Evolutionary conservation across 805 yeast genomes (phyloP).

Genomic region (Ogataea nakhonphanomensis): DNA sequence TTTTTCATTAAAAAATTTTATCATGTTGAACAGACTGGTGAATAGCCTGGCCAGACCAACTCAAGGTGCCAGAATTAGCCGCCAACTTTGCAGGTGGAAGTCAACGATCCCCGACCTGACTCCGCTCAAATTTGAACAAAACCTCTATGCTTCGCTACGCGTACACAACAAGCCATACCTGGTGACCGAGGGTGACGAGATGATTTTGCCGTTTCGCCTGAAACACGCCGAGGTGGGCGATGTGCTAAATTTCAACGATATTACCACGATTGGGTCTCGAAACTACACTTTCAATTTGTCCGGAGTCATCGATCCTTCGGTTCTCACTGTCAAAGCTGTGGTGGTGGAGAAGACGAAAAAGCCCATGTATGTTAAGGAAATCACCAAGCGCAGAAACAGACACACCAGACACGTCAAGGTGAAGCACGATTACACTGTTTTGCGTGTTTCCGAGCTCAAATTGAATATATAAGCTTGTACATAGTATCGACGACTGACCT

Average conservation of each 20-base stretch:
- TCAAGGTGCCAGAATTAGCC: not conserved
- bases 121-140: slow-evolving; percentile 62
- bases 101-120: slow-evolving; percentile 41
- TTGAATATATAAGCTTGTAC: slow-evolving; percentile 35
- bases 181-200: slow-evolving; percentile 86
- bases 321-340: slow-evolving; percentile 66
- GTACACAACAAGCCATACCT: slow-evolving; percentile 82
- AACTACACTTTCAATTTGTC: slow-evolving; percentile 63
- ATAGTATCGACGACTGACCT: slow-evolving; percentile 1
- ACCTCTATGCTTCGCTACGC: slow-evolving; percentile 76
- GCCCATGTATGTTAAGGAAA: slow-evolving; percentile 68
- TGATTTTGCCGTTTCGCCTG: slow-evolving; percentile 74
- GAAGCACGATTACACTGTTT: slow-evolving; percentile 72
- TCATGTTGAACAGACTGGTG: slow-evolving; percentile 7
- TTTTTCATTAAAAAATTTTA: slow-evolving; percentile 4
- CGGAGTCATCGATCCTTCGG: slow-evolving; percentile 47
- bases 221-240: slow-evolving; percentile 83
- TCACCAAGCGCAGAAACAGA: slow-evolving; percentile 78
- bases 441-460: slow-evolving; percentile 70
- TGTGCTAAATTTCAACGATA: slow-evolving; percentile 65
- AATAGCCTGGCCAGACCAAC: slow-evolving; percentile 2
- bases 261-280: slow-evolving; percentile 80
- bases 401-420: slow-evolving; percentile 61
- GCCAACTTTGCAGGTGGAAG: slow-evolving; percentile 2
- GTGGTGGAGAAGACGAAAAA: slow-evolving; percentile 84